Evolutionary conservation across 106 monocot species (phyloP), one percentile per base, ranked within the genome.

Genomic region (Hemerocallis citrina): DNA sequence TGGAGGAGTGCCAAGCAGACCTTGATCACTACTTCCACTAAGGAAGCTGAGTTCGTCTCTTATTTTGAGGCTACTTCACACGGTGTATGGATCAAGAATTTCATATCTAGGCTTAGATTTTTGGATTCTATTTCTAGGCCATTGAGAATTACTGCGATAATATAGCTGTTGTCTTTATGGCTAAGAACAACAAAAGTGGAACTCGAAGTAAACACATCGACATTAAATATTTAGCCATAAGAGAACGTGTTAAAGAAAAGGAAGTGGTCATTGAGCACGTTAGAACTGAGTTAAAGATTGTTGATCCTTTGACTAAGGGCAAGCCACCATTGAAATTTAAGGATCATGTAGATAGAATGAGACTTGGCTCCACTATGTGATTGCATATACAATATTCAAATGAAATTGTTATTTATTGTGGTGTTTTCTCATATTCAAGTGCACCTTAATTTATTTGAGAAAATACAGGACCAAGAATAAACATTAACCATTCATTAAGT

Each of bases 151-250:
- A 39, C 21, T 23, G 16, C 40, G 52, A 55, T 24, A 66, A 66
- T 63, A 29, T 28, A 34, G 63, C 28, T 44, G 30, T 33, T 3
- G 30, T 63, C 1, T 63, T 63, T n/a, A 46, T 46, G 29, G 25
- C 63, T 21, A 74, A 57, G 5, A 66, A 66, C 44, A 63, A 63
- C 25, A 74, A 74, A 13, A 36, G 10, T 22, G 38, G 34, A 33
- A 50, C 27, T n/a, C 17, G 31, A 36, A 37, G 44, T 11, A 74
- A 51, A 29, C 50, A 58, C 35, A 59, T 66, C 14, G 58, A 66
- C 11, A 30, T 74, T 13, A 74, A 66, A 11, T 66, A 49, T 14
- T 15, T 48, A 3, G 66, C 43, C 49, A 58, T 59, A 1, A 74
- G 39, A 6, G 47, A 74, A 31, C 33, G 19, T 17, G 65, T 59